Percentiles rank a stretch among this genome's conserved stretches.
These are phyloP conservation scores for Trametes punicea DNA, from an alignment of 768 basidiomycete species.

Conservation along the genomic window DNA sequence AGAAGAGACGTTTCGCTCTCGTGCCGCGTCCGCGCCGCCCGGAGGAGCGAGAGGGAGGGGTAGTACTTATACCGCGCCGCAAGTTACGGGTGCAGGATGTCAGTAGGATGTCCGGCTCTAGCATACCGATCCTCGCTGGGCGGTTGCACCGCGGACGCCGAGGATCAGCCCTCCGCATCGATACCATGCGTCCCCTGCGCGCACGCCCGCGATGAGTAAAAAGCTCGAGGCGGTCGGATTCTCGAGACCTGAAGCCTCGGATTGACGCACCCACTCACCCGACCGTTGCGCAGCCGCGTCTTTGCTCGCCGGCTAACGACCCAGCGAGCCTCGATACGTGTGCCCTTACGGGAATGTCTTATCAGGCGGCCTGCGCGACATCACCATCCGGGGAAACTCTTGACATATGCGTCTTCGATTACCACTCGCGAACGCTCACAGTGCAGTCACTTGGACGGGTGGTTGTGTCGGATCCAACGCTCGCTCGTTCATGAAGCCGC, in stretches of 20 bases:
- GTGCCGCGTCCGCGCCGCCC: background rate
- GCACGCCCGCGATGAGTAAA: background rate
- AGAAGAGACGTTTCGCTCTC: background rate
- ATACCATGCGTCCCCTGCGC: background rate
- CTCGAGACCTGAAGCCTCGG: background rate
- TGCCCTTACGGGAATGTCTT: background rate
- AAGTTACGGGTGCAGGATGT: background rate
- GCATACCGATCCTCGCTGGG: background rate
- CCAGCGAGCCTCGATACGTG: background rate
- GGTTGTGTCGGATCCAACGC: background rate
- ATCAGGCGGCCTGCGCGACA: background rate
- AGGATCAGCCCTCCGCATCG: slow-evolving; percentile 1
- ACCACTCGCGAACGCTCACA: background rate
- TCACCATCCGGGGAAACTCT: background rate
- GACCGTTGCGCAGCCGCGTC: background rate
- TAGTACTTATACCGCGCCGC: background rate
- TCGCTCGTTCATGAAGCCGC: background rate
- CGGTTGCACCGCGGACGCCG: slow-evolving; percentile 10
- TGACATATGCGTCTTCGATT: background rate
- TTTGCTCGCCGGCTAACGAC: background rate
- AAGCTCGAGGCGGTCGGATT: background rate
- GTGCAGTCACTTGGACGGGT: background rate
- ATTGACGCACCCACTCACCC: background rate
- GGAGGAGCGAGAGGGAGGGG: background rate
- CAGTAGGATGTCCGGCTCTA: background rate